Evolutionary conservation across 2,329 filamentous ascomycete genomes (phyloP).

Genomic region (Xylaria sp.): DNA sequence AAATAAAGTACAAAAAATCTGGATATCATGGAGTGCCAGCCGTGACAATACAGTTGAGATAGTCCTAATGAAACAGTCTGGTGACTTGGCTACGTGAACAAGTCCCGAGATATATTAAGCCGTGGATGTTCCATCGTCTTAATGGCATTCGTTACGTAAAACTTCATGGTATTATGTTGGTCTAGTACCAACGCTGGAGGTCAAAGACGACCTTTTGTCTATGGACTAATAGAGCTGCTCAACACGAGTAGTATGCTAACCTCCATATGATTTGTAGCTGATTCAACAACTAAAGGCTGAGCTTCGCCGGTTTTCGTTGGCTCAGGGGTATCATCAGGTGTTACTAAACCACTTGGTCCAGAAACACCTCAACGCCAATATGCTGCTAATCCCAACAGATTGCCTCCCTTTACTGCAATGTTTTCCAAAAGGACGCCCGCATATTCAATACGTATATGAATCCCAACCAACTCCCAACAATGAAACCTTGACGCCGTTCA

Average conservation of each 20-base stretch:
- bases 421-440: constrained; percentile 23
- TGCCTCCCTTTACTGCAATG: constrained; percentile 26
- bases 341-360: constrained; percentile 46
- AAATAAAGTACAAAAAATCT: neutral
- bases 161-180: constrained; percentile 19
- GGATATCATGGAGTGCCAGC: neutral
- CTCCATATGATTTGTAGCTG: neutral
- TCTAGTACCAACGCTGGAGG: constrained; percentile 7
- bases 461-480: constrained; percentile 25
- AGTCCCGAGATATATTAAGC: neutral
- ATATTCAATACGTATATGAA: constrained; percentile 24
- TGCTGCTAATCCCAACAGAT: constrained; percentile 25
- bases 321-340: constrained; percentile 42
- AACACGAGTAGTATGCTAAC: constrained; percentile 16
- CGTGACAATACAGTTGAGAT: neutral
- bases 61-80: neutral
- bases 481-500: constrained; percentile 21
- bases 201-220: constrained; percentile 22
- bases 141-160: neutral
- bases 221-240: constrained; percentile 16
- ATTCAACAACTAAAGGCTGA: constrained; percentile 11
- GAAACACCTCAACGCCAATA: constrained; percentile 41
- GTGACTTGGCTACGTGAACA: neutral
- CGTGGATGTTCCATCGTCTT: neutral
- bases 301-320: constrained; percentile 13